Conservation (phyloP, 257 asterid genomes). For the Gardenia jasminoides region DNA sequence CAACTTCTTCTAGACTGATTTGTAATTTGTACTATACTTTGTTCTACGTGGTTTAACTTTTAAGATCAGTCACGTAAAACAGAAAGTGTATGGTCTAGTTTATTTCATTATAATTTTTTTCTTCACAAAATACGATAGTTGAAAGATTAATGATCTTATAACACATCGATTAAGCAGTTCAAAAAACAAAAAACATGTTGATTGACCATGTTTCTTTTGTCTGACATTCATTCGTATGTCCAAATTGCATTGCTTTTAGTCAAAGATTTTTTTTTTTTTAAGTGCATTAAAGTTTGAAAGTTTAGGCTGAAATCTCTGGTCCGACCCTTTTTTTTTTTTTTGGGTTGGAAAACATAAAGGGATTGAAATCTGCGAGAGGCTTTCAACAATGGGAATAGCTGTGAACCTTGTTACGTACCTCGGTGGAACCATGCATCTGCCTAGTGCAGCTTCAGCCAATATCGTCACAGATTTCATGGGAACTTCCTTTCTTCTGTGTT, state of each 20-base stretch:
- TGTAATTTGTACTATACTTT: neutral
- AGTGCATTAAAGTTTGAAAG: neutral
- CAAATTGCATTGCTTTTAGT: neutral
- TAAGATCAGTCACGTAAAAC: neutral
- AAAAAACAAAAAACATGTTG: too few relatives aligned
- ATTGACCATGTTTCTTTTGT: too few relatives aligned
- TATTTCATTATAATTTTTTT: neutral
- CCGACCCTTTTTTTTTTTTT: neutral
- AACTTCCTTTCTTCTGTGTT: conserved; percentile 74
- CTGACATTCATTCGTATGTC: neutral
- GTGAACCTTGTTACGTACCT: conserved; percentile 41
- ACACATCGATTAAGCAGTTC: too few relatives aligned
- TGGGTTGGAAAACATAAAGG: conserved; percentile 12
- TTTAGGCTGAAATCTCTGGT: neutral
- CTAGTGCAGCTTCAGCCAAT: conserved; percentile 60
- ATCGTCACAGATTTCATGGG: conserved; percentile 92
- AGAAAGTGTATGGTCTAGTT: too few relatives aligned
- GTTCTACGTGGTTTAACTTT: neutral
- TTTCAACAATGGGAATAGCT: conserved; percentile 43
- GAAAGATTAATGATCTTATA: too few relatives aligned
- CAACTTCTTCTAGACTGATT: neutral
- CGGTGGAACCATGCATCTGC: conserved; percentile 37
- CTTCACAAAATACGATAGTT: neutral
- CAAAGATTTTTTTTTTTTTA: neutral
- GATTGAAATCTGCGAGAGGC: conserved; percentile 43